phyloP scores from a whole-genome alignment of 345 rosid species.

The Cardamine occulta region DNA sequence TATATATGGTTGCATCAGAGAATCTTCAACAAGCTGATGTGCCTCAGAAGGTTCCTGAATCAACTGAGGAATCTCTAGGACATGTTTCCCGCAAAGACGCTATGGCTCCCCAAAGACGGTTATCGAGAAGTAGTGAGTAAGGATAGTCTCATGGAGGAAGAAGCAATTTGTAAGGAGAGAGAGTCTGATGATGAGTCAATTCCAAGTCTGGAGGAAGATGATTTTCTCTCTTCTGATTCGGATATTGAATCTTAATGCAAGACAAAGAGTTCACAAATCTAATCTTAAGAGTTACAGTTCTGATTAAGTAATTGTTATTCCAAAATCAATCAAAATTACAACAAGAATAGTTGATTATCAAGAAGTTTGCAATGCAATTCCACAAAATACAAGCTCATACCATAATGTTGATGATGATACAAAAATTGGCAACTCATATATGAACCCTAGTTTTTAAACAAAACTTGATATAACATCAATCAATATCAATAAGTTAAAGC shows the following conservation, averaged over 20 bases:
- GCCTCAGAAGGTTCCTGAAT: slow-evolving; percentile 24
- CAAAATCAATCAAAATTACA: background rate
- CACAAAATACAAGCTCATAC: background rate
- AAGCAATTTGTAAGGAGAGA: slow-evolving; percentile 20
- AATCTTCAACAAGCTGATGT: slow-evolving; percentile 34
- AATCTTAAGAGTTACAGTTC: background rate
- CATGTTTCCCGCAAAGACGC: slow-evolving; percentile 34
- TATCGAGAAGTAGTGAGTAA: slow-evolving; percentile 15
- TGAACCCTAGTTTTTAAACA: background rate
- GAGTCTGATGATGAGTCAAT: slow-evolving; percentile 37
- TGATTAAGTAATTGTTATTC: background rate
- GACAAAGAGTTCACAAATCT: background rate
- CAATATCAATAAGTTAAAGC: slow-evolving; percentile 9
- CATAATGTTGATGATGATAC: background rate
- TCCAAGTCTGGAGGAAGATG: slow-evolving; percentile 34
- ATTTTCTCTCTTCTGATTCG: slow-evolving; percentile 40
- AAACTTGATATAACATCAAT: background rate
- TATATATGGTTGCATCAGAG: slow-evolving; percentile 36
- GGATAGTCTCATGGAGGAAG: slow-evolving; percentile 34
- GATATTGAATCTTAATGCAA: slow-evolving; percentile 34
- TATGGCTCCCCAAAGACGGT: slow-evolving; percentile 12
- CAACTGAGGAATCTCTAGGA: slow-evolving; percentile 41
- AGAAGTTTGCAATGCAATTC: too few relatives aligned
- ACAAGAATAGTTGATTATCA: background rate
- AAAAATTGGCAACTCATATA: background rate